Evolutionary conservation across 257 asterid genomes (phyloP), one percentile per base, ranked within the genome.

Genomic region (Solanum virginianum): DNA sequence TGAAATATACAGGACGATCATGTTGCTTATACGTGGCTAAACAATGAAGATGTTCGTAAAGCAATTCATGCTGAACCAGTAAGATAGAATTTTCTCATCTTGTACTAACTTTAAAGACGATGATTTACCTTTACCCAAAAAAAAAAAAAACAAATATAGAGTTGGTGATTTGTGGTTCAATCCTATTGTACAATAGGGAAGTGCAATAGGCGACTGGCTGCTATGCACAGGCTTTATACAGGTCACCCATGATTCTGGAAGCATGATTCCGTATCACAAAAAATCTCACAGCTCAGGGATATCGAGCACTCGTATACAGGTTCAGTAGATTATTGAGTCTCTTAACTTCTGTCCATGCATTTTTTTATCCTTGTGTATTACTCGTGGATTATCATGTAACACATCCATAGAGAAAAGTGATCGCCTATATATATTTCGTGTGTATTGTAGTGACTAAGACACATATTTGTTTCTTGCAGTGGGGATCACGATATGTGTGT

Each of bases 401-500:
- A n/a, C 51, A 39, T 9, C 26, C 9, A 29, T 13, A 65, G 7
- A 24, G 43, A 65, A 65, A 65, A 24, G 9, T 66, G 9, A 29
- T 66, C 74, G 32, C 32, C 47, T 11, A 15, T 16, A 36, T 4
- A 62, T 60, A 4, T 15, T 10, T 22, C 2, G 6, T 65, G 71
- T 63, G 12, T 41, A 6, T 6, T 41, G 70, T 68, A 32, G 49
- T 32, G 14, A 22, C 18, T 68, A 68, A 65, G 22, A n/a, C 16
- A 36, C 8, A 68, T 68, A 49, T 32, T n/a, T 56, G 55, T 65
- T 85, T 68, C 5, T 88, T 41, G 84, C 97, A 96, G 98, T 43
- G 98, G 99, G 14, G 99, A 96, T 90, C 99, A 96, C 87, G 99
- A 95, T 87, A 92, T 96, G 98, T 96, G 98, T 85, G 98, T 96